Evolutionary conservation across 2,329 filamentous ascomycete species (phyloP).

Genomic region (Penicillium hordei): DNA sequence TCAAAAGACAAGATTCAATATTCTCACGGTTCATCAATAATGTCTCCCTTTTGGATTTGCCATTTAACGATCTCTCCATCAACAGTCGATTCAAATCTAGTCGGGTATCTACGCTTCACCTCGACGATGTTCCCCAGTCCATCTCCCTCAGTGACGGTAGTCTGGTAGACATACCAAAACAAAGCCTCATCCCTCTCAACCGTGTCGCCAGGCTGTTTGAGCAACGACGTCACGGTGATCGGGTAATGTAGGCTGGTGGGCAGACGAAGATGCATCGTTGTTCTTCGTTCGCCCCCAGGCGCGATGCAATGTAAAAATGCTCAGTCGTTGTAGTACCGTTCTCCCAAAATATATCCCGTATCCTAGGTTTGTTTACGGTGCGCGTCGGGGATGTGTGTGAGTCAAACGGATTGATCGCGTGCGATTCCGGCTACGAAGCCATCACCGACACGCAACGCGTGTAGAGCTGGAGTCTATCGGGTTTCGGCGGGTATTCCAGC

Average conservation of each 20-base stretch:
- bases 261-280: constrained; percentile 49
- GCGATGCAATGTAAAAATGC: constrained; percentile 6
- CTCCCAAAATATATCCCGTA: not conserved
- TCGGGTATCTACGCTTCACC: constrained; percentile 68
- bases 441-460: constrained; percentile 27
- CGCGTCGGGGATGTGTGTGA: constrained; percentile 7
- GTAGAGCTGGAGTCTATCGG: not conserved
- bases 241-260: constrained; percentile 75
- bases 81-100: constrained; percentile 77
- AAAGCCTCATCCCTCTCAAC: constrained; percentile 75
- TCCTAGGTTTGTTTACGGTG: not conserved
- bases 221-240: constrained; percentile 83
- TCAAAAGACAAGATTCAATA: not conserved
- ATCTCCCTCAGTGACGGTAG: constrained; percentile 65
- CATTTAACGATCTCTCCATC: constrained; percentile 78
- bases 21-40: constrained; percentile 45
- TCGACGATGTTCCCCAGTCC: constrained; percentile 72
- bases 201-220: constrained; percentile 71
- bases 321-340: not conserved
- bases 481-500: no score
- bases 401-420: constrained; percentile 22
- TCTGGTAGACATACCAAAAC: constrained; percentile 84
- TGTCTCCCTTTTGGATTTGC: constrained; percentile 59
- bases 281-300: constrained; percentile 20
- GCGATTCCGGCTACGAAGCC: constrained; percentile 21